These are phyloP conservation scores for Rhytidiadelphus loreus DNA, from an alignment of 225 moss, liverwort and hornwort genomes.

Conservation along the genomic window DNA sequence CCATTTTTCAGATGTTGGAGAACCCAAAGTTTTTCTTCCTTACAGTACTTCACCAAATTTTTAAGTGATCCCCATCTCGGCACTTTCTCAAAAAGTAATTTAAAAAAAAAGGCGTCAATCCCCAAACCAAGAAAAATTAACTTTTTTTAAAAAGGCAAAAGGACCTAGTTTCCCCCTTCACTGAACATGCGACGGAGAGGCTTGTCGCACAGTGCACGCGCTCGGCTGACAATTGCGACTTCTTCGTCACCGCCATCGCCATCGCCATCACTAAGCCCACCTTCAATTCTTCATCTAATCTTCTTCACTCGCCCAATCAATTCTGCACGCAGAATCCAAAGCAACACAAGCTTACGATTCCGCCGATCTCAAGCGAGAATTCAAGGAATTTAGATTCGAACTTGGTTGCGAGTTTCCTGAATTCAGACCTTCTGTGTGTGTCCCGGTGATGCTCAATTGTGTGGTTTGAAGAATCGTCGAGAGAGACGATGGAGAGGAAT, in stretches of 20 bases:
- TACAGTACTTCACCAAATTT: background rate
- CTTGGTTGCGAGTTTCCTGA: background rate
- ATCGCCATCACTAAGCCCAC: background rate
- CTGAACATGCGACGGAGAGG: background rate
- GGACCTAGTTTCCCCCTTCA: background rate
- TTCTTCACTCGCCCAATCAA: background rate
- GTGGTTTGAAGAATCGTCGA: background rate
- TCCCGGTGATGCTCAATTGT: background rate
- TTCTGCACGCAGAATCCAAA: background rate
- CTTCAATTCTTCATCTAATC: background rate
- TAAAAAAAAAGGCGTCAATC: background rate
- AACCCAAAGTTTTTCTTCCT: background rate
- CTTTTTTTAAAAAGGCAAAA: too few species aligned
- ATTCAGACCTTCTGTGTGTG: background rate
- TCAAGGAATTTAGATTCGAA: background rate
- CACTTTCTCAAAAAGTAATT: background rate
- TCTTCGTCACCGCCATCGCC: background rate
- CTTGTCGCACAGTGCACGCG: background rate
- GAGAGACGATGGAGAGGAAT: background rate
- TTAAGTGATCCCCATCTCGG: background rate
- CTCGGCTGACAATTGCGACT: background rate
- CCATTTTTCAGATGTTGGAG: background rate
- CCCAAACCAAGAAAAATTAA: background rate
- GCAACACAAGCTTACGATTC: background rate
- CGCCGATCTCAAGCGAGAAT: background rate